Percentiles rank a stretch among this genome's conserved stretches.
Evolutionary conservation across 176 grass and related monocot species (phyloP).

Genomic region (Hsuehochloa calcarea): DNA sequence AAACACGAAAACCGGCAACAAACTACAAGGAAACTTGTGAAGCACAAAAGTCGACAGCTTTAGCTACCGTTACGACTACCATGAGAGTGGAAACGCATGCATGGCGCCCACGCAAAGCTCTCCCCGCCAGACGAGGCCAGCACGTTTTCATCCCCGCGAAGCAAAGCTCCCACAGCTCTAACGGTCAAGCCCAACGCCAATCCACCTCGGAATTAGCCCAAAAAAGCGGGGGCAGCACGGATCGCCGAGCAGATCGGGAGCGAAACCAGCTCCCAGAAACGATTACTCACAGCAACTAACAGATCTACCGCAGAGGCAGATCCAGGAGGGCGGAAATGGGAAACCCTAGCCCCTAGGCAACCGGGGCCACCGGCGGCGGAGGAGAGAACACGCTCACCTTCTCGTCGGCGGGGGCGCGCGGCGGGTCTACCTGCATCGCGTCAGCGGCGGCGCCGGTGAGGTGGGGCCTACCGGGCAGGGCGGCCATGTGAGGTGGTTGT

Average conservation of each 20-base stretch:
- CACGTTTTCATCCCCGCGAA: not conserved
- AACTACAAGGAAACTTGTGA: not conserved
- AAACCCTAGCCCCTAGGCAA: not conserved
- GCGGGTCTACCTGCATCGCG: conserved; percentile 45
- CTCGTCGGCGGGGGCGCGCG: conserved; percentile 28
- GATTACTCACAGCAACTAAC: not conserved
- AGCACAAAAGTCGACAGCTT: not conserved
- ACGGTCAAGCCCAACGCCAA: not conserved
- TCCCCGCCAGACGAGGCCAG: not conserved
- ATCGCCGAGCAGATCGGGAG: not conserved
- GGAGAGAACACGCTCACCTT: conserved; percentile 9
- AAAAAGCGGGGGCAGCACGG: not conserved
- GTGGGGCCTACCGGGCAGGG: not conserved
- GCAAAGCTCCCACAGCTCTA: not conserved
- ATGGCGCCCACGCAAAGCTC: conserved; percentile 32
- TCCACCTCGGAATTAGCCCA: not conserved
- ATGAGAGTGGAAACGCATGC: not conserved
- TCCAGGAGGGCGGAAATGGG: not conserved
- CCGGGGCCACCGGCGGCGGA: not conserved
- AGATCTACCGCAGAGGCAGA: conserved; percentile 27
- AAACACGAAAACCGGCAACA: not conserved
- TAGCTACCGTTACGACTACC: not conserved
- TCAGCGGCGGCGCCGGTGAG: not conserved
- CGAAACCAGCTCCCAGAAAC: not conserved
- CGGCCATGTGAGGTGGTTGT: conserved; percentile 24